Base-by-base conservation (phyloP, 2,329 filamentous ascomycete species). In the Paecilomyces sp. region DNA sequence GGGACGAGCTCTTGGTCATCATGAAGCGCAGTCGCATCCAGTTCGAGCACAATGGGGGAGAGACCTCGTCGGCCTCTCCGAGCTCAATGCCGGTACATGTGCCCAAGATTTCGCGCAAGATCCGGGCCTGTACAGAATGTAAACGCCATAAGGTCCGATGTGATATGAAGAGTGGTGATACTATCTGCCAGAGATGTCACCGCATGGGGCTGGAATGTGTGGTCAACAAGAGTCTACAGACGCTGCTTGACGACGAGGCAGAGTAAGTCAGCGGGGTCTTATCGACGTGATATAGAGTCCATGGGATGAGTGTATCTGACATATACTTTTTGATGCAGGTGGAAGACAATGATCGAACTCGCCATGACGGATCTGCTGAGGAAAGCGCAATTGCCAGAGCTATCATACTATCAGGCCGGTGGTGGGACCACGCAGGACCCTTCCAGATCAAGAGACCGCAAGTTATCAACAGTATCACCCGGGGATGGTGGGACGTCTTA, bases 71-170 rank as follows among this genome's bases (percentile, higher is more conserved):
- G 34, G 64, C 58, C 41, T 74, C 74, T 28, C 63, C 64, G 41
- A 68, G 65, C 53, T 61, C 64, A 22, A 62, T 58, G 31, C 62
- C 62, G 31, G 60, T 59, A 25, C 72, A 75, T 68, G 65, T 75
- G 18, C 74, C 74, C 55, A 75, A 75, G 65, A 78, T 79, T 36
- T 78, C 76, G 25, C 73, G 77, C 60, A 75, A 76, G 64, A 77
- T 78, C 65, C 74, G 76, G 51, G 81, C 81, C 30, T 83, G 81
- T 65, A 81, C 80, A 9, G 78, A 81, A 62, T 83, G 81, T 66
- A 78, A 81, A 61, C 79, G 80, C 60, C 80, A 82, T 62, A 83
- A 83, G 68, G 81, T 82, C 62, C 81, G 81, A 67, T 83, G 81
- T 68, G 77, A 82, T 58, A 82, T 83, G 79, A 74, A 77, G 60